Evolutionary conservation across 2,329 filamentous ascomycete genomes (phyloP), one percentile per base, ranked within the genome.

Genomic region (Cercospora zeina): DNA sequence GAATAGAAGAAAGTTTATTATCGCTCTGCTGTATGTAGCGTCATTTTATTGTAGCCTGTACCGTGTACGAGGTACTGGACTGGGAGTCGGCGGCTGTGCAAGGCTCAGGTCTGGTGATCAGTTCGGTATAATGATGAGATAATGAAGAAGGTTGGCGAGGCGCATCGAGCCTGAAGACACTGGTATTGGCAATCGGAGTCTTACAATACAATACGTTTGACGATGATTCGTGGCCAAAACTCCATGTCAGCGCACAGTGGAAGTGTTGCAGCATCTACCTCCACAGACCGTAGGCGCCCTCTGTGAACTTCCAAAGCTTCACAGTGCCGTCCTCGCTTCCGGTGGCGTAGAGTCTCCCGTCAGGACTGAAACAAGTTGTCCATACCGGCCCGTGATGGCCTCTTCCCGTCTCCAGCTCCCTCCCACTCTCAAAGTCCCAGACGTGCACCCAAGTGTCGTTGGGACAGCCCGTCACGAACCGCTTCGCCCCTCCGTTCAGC

Each of bases 321-420:
- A 99, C 96, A 0, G 95, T 99, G 42, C 95, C 95, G 72, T 99
- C 95, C 75, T 99, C 95, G 54, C 93, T 97, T 31, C 91, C 95
- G 1, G 95, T 99, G 1, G 93, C 95, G 74, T 97, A 99, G 7
- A 99, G 81, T 74, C 96, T 97, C 51, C 93, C 93, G 72, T 99
- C 95, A 0, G 95, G 95, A 0, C 93, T 95, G 77, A 96, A 99
- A 61, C 89, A 89, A 63, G 96, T 87, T 5, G 92, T 96, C 95
- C 95, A 99, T 65, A 99, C 95, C 1, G 93, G 93, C 1, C 95
- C 95, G 72, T 99, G 95, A 70, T 99, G 95, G 24, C 95, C 95
- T 78, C 97, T 97, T 79, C 96, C 91, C 11, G 93, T 89, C 75
- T 97, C 95, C 47, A 97, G 80, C 76, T 96, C 92, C 67, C 85